Base-by-base conservation (phyloP, 257 asterid species). In the Nicotiana paniculata region DNA sequence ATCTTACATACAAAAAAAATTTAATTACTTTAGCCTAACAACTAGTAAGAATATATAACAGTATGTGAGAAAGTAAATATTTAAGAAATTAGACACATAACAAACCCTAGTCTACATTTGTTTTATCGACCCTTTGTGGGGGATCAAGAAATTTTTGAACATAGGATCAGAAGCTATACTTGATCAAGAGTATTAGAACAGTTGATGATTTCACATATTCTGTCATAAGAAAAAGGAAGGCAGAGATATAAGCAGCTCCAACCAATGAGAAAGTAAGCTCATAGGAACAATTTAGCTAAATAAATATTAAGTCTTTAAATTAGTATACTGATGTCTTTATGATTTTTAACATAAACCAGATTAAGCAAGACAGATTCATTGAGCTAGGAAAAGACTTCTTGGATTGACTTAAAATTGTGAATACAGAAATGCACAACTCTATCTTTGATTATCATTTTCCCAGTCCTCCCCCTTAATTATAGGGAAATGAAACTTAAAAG, bases 111-210 rank as follows among this genome's bases (percentile, higher is more conserved):
- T 21, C 24, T 21, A 21, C 24, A 21, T 21, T 21, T 21, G 24
- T 21, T 96, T 96, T 85, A 91, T 96, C 4, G 97, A 96, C 51
- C 98, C 99, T 43, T 82, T 92, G 4, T 94, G 99, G 99, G 93
- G 83, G 81, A 15, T 93, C 4, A 96, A 96, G 90, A 92, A 90
- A 63, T 90, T 92, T 75, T 83, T 94, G 3, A 93, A 94, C 35
- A 83, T 92, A 46, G 99, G 98, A 81, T 93, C 98, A 33, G 97
- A 96, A 85, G 93, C 97, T 17, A 88, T 85, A 58, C 98, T 96
- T 58, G 93, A 91, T 64, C 92, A 91, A 21, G 32, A 89, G 97
- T 80, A 92, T 96, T 63, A 92, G 77, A 81, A 86, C 85, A 55
- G 88, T 96, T 11, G 97, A 96, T 84, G 92, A 93, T 77, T 96